Evolutionary conservation across 2,329 filamentous ascomycete genomes (phyloP).

Genomic region (Reticulascus tulasneorum): DNA sequence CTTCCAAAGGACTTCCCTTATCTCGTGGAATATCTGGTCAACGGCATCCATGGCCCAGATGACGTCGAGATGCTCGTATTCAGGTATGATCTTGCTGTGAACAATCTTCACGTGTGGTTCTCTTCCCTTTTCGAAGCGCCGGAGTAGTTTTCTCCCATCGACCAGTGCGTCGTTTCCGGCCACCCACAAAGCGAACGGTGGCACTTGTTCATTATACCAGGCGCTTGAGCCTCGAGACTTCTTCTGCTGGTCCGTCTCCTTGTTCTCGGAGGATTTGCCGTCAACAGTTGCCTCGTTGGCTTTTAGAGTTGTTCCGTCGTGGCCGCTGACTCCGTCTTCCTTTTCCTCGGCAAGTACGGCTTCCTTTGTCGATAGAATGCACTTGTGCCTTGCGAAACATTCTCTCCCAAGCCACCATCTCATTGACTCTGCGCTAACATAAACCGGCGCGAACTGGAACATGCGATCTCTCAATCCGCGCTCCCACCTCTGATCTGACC

Average conservation of each 20-base stretch:
- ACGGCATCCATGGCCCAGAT: constrained; percentile 91
- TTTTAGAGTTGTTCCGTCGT: constrained; percentile 16
- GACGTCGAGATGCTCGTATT: constrained; percentile 91
- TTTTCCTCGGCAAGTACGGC: constrained; percentile 59
- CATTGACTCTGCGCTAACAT: constrained; percentile 87
- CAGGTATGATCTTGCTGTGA: constrained; percentile 76
- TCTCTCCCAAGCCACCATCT: constrained; percentile 91
- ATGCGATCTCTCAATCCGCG: constrained; percentile 71
- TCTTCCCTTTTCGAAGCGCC: constrained; percentile 68
- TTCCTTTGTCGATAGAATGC: constrained; percentile 77
- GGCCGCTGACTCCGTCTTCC: constrained; percentile 48
- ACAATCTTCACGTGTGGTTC: constrained; percentile 81
- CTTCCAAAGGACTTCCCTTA: constrained; percentile 80
- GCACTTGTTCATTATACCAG: constrained; percentile 78
- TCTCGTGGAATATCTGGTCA: constrained; percentile 75
- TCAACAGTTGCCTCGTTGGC: constrained; percentile 30
- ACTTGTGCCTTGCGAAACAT: constrained; percentile 75
- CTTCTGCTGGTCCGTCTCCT: constrained; percentile 28
- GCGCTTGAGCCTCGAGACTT: constrained; percentile 52
- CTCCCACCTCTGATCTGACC: constrained; percentile 84
- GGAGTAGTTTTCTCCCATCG: constrained; percentile 71
- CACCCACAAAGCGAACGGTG: constrained; percentile 86
- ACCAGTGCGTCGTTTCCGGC: constrained; percentile 80
- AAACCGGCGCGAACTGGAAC: constrained; percentile 91
- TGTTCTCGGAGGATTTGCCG: constrained; percentile 10